Evolutionary conservation across 129 eudicot species (phyloP), one percentile per base, ranked within the genome.

Genomic region (Tanacetum coccineum): DNA sequence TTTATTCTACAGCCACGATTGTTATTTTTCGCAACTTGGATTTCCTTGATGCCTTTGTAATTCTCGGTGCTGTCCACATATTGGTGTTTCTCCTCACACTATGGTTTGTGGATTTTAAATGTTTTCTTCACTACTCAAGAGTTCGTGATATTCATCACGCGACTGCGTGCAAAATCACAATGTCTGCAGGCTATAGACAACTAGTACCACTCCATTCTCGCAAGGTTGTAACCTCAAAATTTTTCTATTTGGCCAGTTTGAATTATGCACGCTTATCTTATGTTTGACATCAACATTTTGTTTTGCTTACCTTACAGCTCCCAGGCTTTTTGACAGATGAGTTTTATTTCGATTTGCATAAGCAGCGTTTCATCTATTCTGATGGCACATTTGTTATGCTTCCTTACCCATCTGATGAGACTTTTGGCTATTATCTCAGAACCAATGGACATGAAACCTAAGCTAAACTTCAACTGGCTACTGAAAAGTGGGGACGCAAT

Each of bases 401-500:
- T 74, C 95, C 95, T 67, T 93, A 86, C 76, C 99, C 99, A 36
- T 86, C 99, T 9, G 87, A 93, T 66, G 99, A 93, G 76, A 56
- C 82, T 64, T 78, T 89, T 82, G 99, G 99, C 28, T 84, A 84
- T 79, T 93, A 89, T 81, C 82, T 89, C 77, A 93, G 80, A 73
- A 80, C 81, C 69, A 89, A 84, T 51, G 95, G 99, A 62, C 81
- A 89, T 81, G 99, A 96, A 39, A 78, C 99, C n/a, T 96, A 93
- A 71, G 89, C 96, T 63, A 93, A 89, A 81, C 79, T 93, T 77
- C 77, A 67, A 60, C 82, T 93, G 67, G 99, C 96, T 22, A 73
- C 86, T 25, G 93, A 93, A 73, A 93, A 93, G 67, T 93, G 99
- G 96, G 99, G 99, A 47, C 88, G 96, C 52, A 93, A 93, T 79